A percentile compares a stretch with the other conserved stretches of the same genome.
Conservation (phyloP, 2,329 filamentous ascomycete genomes). For the Sclerotinia sclerotiorum region DNA sequence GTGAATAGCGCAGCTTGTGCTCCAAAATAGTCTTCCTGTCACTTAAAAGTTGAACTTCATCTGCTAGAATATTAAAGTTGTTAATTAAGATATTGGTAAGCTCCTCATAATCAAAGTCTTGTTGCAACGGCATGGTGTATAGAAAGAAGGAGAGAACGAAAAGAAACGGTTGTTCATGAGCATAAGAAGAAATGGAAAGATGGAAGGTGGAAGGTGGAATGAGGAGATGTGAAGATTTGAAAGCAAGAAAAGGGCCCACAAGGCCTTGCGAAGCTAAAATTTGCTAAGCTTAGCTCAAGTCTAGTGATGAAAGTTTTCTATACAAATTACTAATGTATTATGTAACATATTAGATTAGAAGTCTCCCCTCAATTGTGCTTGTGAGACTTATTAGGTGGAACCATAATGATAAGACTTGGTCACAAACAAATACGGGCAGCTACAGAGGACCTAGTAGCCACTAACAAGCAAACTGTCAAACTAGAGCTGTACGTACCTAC, state of each 20-base stretch:
- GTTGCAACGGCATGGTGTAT: slow-evolving; percentile 37
- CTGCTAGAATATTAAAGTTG: slow-evolving; percentile 63
- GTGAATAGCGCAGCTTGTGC: slow-evolving; percentile 65
- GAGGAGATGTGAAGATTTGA: neutral
- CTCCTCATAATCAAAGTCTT: slow-evolving; percentile 39
- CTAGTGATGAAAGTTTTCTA: neutral
- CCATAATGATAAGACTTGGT: too few relatives aligned
- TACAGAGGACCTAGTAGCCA: too few relatives aligned
- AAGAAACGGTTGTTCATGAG: slow-evolving; percentile 5
- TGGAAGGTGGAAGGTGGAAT: neutral
- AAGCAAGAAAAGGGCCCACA: slow-evolving; percentile 11
- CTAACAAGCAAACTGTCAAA: too few relatives aligned
- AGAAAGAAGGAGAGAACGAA: slow-evolving; percentile 11
- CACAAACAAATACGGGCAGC: too few relatives aligned
- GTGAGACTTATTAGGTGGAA: too few relatives aligned
- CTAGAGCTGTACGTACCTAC: too few relatives aligned
- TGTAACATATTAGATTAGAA: neutral
- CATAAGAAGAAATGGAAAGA: neutral
- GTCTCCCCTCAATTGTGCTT: too few relatives aligned
- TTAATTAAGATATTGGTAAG: slow-evolving; percentile 59
- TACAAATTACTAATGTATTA: neutral
- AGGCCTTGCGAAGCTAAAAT: slow-evolving; percentile 15
- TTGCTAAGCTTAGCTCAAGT: slow-evolving; percentile 5
- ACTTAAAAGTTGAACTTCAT: slow-evolving; percentile 62
- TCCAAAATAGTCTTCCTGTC: slow-evolving; percentile 65